Conservation (phyloP, 2,329 filamentous ascomycete species). For the Ophiostoma sp. region DNA sequence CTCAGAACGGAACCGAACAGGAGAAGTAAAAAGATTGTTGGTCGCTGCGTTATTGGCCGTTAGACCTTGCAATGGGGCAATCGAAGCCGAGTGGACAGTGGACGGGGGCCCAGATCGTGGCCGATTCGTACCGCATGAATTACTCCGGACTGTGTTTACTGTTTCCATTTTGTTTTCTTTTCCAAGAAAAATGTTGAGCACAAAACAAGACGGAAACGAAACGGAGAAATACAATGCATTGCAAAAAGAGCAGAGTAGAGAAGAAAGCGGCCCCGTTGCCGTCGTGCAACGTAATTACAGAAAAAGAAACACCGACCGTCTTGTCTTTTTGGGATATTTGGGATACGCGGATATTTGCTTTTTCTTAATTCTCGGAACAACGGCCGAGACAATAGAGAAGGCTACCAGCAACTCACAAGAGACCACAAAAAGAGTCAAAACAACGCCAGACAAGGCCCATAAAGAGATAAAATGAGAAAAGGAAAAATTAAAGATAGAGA, state of each 20-base stretch:
- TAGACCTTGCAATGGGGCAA: conserved; percentile 5
- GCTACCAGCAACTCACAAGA: neutral
- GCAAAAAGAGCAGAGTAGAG: neutral
- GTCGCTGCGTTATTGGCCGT: neutral
- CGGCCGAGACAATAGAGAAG: neutral
- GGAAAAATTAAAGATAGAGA: neutral
- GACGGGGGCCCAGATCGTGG: neutral
- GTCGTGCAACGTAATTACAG: neutral
- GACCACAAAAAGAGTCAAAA: neutral
- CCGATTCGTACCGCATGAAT: conserved; percentile 6
- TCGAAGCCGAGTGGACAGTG: neutral
- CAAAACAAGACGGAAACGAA: conserved; percentile 10
- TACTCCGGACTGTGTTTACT: neutral
- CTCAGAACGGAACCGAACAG: no score
- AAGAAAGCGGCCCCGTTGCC: neutral
- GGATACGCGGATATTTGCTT: neutral
- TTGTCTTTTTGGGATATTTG: neutral
- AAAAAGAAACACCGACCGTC: conserved; percentile 1
- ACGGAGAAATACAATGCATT: neutral
- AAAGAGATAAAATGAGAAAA: neutral
- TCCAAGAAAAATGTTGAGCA: neutral
- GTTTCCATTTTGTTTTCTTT: neutral
- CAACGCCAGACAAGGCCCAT: neutral
- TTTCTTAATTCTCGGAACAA: neutral
- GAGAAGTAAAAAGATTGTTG: no score